phyloP scores from a whole-genome alignment of 2,329 filamentous ascomycete genomes.

The Sporothrix brunneoviolacea region DNA sequence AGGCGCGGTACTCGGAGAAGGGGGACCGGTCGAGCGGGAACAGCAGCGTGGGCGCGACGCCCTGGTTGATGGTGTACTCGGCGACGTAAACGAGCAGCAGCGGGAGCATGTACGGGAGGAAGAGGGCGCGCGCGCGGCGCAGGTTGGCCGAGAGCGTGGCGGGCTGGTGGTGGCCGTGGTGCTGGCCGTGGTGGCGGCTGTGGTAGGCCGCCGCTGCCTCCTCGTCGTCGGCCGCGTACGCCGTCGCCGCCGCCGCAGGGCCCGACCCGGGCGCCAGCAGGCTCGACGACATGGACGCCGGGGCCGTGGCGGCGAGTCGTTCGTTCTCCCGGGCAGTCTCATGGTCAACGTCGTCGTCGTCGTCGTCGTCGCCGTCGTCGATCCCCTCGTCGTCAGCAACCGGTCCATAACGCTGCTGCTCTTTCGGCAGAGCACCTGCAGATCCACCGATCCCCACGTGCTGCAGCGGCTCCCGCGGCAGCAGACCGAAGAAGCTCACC shows the following conservation, averaged over 20 bases:
- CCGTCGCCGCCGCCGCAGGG: not conserved
- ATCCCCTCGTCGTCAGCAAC: slow-evolving; percentile 29
- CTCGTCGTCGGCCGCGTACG: slow-evolving; percentile 13
- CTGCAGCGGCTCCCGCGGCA: slow-evolving; percentile 63
- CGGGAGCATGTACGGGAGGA: slow-evolving; percentile 81
- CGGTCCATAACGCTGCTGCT: slow-evolving; percentile 23
- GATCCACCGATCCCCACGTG: too few relatives aligned
- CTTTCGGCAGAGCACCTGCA: slow-evolving; percentile 23
- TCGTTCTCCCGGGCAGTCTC: slow-evolving; percentile 26
- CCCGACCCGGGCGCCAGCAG: too few relatives aligned
- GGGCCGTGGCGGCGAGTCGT: slow-evolving; percentile 25
- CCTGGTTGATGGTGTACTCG: slow-evolving; percentile 97
- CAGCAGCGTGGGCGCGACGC: slow-evolving; percentile 80
- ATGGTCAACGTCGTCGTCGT: slow-evolving; percentile 20
- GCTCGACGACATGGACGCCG: too few relatives aligned
- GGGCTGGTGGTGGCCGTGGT: not conserved
- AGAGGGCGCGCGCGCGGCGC: slow-evolving; percentile 59
- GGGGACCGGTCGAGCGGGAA: slow-evolving; percentile 74
- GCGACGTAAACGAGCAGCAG: slow-evolving; percentile 88
- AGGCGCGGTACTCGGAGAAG: slow-evolving; percentile 73
- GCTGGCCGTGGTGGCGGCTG: too few relatives aligned
- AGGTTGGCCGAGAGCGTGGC: slow-evolving; percentile 46
- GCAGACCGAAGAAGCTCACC: slow-evolving; percentile 72
- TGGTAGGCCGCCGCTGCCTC: slow-evolving; percentile 14
- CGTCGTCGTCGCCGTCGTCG: slow-evolving; percentile 29